phyloP scores from a whole-genome alignment of 73 alveolate genomes.

The Tetrahymena thermophila region DNA sequence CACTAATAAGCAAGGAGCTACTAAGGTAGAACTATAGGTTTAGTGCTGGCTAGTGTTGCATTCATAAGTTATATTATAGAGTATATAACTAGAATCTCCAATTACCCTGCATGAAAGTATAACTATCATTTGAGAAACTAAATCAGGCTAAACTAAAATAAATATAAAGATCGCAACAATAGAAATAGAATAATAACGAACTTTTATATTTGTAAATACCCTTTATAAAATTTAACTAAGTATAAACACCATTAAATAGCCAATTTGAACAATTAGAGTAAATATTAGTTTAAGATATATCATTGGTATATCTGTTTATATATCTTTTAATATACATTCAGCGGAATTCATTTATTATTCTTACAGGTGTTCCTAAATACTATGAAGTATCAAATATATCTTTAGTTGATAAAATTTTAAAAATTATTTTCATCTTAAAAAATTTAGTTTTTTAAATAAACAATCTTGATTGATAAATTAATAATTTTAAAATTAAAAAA shows the following conservation, averaged over 20 bases:
- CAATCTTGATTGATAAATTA: too few species aligned
- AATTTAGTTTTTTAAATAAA: too few species aligned
- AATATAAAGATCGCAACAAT: neutral
- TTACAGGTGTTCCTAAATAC: neutral
- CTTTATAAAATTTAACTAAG: neutral
- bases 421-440: too few species aligned
- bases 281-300: neutral
- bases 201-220: neutral
- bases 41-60: constrained; percentile 2
- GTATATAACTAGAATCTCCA: neutral
- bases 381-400: constrained; percentile 8
- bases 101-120: constrained; percentile 11
- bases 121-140: neutral
- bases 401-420: neutral
- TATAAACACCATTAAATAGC: neutral
- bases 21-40: neutral
- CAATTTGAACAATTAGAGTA: neutral
- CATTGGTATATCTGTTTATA: constrained; percentile 4
- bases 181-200: neutral
- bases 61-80: neutral
- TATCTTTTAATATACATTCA: neutral
- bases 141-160: neutral
- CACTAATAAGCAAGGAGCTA: constrained; percentile 6
- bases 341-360: neutral
- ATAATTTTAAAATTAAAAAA: too few species aligned